Percentiles rank a stretch among this genome's conserved stretches.
Conservation (phyloP, 345 rosid species). For the Nephelium lappaceum region DNA sequence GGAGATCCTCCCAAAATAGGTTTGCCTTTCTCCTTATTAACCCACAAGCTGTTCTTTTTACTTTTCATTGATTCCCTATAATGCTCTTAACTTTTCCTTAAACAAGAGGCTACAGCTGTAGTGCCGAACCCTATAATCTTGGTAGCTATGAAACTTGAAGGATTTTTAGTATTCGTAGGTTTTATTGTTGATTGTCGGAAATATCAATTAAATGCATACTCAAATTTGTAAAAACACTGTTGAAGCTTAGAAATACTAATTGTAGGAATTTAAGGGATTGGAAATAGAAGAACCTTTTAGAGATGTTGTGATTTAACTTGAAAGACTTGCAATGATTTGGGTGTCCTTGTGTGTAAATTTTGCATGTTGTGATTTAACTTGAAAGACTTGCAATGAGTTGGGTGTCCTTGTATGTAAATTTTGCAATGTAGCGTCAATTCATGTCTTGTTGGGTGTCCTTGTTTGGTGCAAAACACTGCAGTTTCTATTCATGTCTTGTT, state of each 20-base stretch:
- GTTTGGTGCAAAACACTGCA: too few relatives aligned
- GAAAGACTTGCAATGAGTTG: too few relatives aligned
- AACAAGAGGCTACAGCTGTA: not conserved
- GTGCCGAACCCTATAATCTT: not conserved
- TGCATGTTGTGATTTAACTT: too few relatives aligned
- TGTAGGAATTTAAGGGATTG: too few relatives aligned
- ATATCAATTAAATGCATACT: not conserved
- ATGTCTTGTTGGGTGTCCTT: too few relatives aligned
- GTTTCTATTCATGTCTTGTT: too few relatives aligned
- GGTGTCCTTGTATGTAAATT: too few relatives aligned
- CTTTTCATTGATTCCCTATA: not conserved
- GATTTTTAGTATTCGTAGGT: not conserved
- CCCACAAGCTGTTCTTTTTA: not conserved
- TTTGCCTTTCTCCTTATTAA: conserved; percentile 3
- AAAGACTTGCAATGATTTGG: too few relatives aligned
- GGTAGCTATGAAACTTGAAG: not conserved
- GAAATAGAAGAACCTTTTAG: too few relatives aligned
- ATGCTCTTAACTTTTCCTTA: not conserved
- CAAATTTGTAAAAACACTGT: not conserved
- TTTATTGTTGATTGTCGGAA: not conserved
- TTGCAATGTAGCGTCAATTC: too few relatives aligned
- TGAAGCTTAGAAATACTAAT: not conserved
- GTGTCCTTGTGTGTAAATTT: too few relatives aligned
- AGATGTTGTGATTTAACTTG: too few relatives aligned
- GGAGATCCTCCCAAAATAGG: conserved; percentile 65